Base-by-base conservation (phyloP, 371 early-diverging fungal genomes). In the Mortierella sp. region DNA sequence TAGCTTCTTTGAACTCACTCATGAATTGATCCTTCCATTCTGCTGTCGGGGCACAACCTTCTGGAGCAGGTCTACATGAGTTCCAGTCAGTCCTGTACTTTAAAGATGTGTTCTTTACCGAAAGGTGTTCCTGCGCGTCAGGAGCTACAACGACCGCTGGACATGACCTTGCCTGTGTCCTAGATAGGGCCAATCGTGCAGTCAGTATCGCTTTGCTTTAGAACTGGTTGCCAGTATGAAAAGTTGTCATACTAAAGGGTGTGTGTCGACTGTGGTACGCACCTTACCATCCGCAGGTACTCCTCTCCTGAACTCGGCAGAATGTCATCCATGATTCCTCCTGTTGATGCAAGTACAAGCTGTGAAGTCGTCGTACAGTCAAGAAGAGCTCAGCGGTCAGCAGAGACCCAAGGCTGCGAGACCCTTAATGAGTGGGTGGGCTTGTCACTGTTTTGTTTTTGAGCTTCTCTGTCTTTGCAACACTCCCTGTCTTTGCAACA, bases 251-350 rank as follows among this genome's bases (percentile, higher is more conserved):
- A 10, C 34, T 4, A 34, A 34, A 34, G 34, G 10, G 34, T 4
- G 7, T 7, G 7, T 34, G 34, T 34, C 7, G 34, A 34, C n/a
- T 34, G 34, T 16, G 16, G 5, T 19, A 54, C 64, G 23, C 50
- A 73, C 80, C 68, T 62, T 24, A 84, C 85, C 81, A 82, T 76
- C n/a, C 82, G 80, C 41, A 84, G 61, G 70, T 84, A 84, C 54
- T 83, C 85, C 39, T 82, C 80, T 34, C 83, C 85, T 24, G 80
- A 78, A 16, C 79, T 69, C 1, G 85, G 85, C 34, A 79, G 62
- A 57, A 68, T 71, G 30, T 64, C 57, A n/a, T 62, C 60, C 67
- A 63, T 67, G 54, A 24, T 34, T 28, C 24, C 26, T 24, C 8
- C 51, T 21, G 49, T 30, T 19, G 1, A 4, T 27, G 12, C 18